phyloP scores from a whole-genome alignment of 352 stramenopile genomes.

The Phytophthora pisi region DNA sequence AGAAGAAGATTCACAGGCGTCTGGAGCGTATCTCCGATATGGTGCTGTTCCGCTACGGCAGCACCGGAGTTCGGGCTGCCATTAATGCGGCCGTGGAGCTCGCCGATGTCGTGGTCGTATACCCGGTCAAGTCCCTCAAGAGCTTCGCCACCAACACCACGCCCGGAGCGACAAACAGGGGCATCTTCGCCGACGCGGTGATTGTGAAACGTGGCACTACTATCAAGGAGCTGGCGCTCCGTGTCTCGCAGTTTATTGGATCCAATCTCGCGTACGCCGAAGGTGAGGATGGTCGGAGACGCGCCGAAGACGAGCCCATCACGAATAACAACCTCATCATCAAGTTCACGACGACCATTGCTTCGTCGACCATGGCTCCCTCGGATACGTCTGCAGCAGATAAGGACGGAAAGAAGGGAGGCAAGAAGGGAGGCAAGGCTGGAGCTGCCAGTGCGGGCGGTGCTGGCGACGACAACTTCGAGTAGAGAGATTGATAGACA shows the following conservation, averaged over 20 bases:
- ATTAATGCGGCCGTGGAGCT: conserved; percentile 88
- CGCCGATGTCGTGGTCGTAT: conserved; percentile 81
- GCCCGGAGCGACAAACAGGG: conserved; percentile 46
- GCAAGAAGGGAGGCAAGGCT: conserved; percentile 31
- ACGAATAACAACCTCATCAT: conserved; percentile 68
- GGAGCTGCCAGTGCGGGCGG: conserved; percentile 17
- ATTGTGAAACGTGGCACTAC: conserved; percentile 79
- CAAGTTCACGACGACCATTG: conserved; percentile 76
- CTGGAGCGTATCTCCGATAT: conserved; percentile 90
- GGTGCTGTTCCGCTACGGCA: conserved; percentile 90
- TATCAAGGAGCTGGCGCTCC: conserved; percentile 76
- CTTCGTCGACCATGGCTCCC: conserved; percentile 28
- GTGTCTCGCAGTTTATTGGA: conserved; percentile 71
- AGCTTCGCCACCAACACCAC: conserved; percentile 77
- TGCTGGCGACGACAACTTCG: conserved; percentile 13
- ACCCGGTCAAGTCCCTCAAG: conserved; percentile 89
- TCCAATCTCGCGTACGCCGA: conserved; percentile 84
- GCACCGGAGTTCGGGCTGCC: conserved; percentile 81
- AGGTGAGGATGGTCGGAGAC: conserved; percentile 75
- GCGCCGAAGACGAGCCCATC: conserved; percentile 78
- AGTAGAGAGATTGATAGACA: not conserved
- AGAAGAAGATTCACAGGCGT: conserved; percentile 82
- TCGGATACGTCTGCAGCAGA: conserved; percentile 15
- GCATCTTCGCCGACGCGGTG: conserved; percentile 79
- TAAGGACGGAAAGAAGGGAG: conserved; percentile 49